Base-by-base conservation (phyloP, 108 stramenopile species). In the Skeletonema potamos region DNA sequence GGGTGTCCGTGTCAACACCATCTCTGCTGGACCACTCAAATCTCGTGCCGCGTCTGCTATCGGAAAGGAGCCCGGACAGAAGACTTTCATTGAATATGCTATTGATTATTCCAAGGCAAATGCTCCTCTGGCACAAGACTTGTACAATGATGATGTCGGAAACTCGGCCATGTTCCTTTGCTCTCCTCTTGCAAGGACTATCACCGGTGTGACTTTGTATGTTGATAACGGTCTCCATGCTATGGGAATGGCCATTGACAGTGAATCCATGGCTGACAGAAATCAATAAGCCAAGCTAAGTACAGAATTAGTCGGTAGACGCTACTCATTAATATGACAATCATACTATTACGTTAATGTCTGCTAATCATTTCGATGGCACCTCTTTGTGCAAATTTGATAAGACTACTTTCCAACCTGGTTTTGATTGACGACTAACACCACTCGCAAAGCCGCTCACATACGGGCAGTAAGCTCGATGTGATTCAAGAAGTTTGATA, bases 121-220 rank as follows among this genome's bases (percentile, higher is more conserved):
- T 79, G 91, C 98, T 27, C 98, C 98, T 24, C 79, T 99, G 58
- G 94, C 82, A 12, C 95, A 97, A 82, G 96, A 97, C 72, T 86
- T 99, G 76, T 97, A 97, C 93, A 93, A 84, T 83, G 98, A 99
- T 68, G 98, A 99, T 79, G 98, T 99, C 57, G 98, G 98, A 36
- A 91, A 93, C 69, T 81, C 93, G 6, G 95, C 86, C 12, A 76
- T 95, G 9, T 99, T 96, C 89, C 83, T 99, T 30, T 87, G 85
- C 77, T 95, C 93, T n/a, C 85, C 87, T 2, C 72, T 99, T 76
- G 90, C 96, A 7, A 86, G 97, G 36, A 89, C 92, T 37, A 82
- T 97, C 59, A 97, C 98, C 37, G 98, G 98, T 68, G 79, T 91
- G 18, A 97, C 98, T 30, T 76, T 97, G 69, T 96, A 94, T 70